Evolutionary conservation across 2,329 filamentous ascomycete species (phyloP).

Genomic region (Paecilomyces sp.): DNA sequence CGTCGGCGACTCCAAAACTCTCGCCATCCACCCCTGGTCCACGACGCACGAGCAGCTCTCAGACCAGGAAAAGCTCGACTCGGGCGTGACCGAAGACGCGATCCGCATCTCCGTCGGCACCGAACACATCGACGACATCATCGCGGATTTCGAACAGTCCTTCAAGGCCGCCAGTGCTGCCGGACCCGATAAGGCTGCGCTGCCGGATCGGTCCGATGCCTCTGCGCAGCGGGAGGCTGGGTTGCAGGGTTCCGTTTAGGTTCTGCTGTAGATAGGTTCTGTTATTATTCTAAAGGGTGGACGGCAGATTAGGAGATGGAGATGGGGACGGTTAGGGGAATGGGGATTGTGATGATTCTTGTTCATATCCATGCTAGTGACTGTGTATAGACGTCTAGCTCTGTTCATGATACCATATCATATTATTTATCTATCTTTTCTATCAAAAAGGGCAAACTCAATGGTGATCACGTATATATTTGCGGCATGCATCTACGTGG

Average conservation of each 20-base stretch:
- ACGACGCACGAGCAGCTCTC: constrained; percentile 91
- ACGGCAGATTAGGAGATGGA: too few relatives aligned
- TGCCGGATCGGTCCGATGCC: constrained; percentile 2
- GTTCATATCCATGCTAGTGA: not conserved
- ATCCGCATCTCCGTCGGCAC: constrained; percentile 94
- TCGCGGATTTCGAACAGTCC: constrained; percentile 88
- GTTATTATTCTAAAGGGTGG: too few relatives aligned
- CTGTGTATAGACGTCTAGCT: not conserved
- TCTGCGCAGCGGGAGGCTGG: constrained; percentile 1
- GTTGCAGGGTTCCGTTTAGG: constrained; percentile 3
- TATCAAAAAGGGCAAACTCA: not conserved
- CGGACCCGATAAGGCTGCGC: constrained; percentile 5
- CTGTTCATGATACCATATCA: not conserved
- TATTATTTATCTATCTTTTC: not conserved
- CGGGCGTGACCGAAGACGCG: constrained; percentile 79
- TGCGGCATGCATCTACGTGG: not conserved
- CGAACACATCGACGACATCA: constrained; percentile 96
- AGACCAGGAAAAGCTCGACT: constrained; percentile 70
- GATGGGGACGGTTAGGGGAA: too few relatives aligned
- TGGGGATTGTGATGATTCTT: not conserved
- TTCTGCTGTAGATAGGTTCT: too few relatives aligned
- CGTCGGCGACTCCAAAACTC: constrained; percentile 89
- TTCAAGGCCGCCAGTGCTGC: constrained; percentile 52
- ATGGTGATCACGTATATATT: not conserved
- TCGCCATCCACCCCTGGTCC: constrained; percentile 91